Evolutionary conservation across 805 yeast genomes (phyloP), one percentile per base, ranked within the genome.

Genomic region (Metschnikowia kunwiensis): DNA sequence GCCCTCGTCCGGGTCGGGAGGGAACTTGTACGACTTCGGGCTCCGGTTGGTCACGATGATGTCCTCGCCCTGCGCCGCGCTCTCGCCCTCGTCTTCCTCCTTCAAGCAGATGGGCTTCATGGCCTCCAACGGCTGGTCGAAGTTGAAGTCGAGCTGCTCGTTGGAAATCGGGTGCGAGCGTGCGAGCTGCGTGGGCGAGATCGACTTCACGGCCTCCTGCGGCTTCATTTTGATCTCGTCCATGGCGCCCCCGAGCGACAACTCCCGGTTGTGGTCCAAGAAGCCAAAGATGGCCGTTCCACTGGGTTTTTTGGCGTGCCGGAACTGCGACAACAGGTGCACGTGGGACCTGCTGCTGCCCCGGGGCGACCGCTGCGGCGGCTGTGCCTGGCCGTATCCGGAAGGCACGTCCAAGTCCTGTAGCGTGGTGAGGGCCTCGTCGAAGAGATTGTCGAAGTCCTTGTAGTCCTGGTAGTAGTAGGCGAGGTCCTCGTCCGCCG

Each of bases 221-320:
- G 51, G 45, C 5, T 50, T 49, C 26, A 40, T 53, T 27, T 31
- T 42, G n/a, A 50, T 28, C 5, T 38, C 40, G 9, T 14, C 24
- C 23, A 54, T 42, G 4, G 66, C 35, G 9, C 82, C 83, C 5
- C 79, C 74, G 29, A 83, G 71, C 2, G 85, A 77, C 24, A 83
- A 57, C 30, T 78, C 82, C 40, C 76, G 74, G 41, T 72, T 71
- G 54, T 83, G 89, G 30, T 77, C 78, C 7, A 70, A 63, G 47
- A 74, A 83, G 0, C 94, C 94, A 58, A 84, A 84, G 18, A 84
- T 83, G 2, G 85, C 91, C 4, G 91, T 81, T 10, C 94, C 94
- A 63, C 88, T 81, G 13, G 75, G 68, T 40, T 78, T 77, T 46
- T 86, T 73, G 35, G 72, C 60, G 53, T 83, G 91, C 20, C 47